Evolutionary conservation across 768 basidiomycete species (phyloP), one percentile per base, ranked within the genome.

Genomic region (Amanita phalloides): DNA sequence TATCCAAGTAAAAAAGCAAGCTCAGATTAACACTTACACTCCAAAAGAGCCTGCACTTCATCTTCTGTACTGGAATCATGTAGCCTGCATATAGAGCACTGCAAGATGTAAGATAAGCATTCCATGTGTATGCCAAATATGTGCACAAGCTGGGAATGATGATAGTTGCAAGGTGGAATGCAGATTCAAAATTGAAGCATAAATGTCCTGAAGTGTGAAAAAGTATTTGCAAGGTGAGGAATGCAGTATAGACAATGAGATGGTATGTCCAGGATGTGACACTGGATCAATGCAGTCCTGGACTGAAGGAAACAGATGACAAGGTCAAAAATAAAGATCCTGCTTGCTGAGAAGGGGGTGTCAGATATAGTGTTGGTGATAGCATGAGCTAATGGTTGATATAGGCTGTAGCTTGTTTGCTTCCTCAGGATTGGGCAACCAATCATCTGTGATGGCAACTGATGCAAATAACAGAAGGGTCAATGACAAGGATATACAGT

Each of bases 41-140:
- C 89, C 90, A 92, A 70, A 88, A 89, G 6, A 92, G 62, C 85
- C 85, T 90, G 41, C 81, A 70, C 62, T 88, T 85, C 84, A 88
- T 86, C 54, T 75, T 70, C 56, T 72, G 71, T 4, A 78, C 75
- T 0, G 83, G 83, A 53, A 87, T 78, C 48, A 81, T 75, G 60
- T 85, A 85, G 3, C 86, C 86, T n/a, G 76, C 71, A 60, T 86
- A 91, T 58, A 81, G 69, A 49, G 89, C 69, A 60, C 71, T 72
- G 32, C 9, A 20, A 37, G 7, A 51, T 23, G 4, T 48, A 23
- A 37, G 32, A 48, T 11, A 20, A 50, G 26, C 14, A 45, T 26
- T 9, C 21, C 39, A 26, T 28, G 21, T 32, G 26, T 6, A 41
- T 13, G 43, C 36, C 42, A 4, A 43, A 44, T 43, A 53, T 25